Base-by-base conservation (phyloP, 202 grass and related monocot species). In the Cymbopogon flexuosus region DNA sequence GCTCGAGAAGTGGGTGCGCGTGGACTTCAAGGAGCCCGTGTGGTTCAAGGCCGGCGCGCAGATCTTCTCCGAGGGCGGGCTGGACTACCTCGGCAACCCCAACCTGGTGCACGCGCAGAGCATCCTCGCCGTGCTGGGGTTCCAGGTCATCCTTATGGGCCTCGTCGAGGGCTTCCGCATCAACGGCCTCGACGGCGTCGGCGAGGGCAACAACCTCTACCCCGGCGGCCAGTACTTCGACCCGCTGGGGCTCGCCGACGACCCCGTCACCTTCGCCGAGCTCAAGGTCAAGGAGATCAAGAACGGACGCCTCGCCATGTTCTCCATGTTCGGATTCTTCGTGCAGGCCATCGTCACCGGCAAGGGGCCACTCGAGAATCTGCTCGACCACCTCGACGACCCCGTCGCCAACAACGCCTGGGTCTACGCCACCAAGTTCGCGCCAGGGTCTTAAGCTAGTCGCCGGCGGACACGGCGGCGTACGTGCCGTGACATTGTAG, bases 261-360 rank as follows among this genome's bases (percentile, higher is more conserved):
- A 98, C 84, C 95, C 95, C 0, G 62, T 80, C 81, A 84, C 77
- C 65, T 98, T 98, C 72, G 95, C 95, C 0, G 95, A 98, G 84
- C 93, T 98, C 16, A 98, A 90, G 90, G 95, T 98, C 43, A 98
- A 98, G 82, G 95, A 98, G 81, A 95, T 98, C 80, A 98, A 98
- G 90, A 98, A 94, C 37, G 95, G 95, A 4, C 84, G 95, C 43
- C 95, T 98, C 21, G 95, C 95, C 61, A 98, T 98, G 95, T 98
- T 98, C 88, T 98, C 95, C 34, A 98, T 98, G 95, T 98, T 95
- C 10, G 95, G 95, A 0, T 98, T 98, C 90, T 98, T 98, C 65
- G 92, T 98, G 12, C 95, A 98, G 74, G 95, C 95, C 47, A 98
- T 98, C 24, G 88, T 98, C 76, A 98, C 95, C 18, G 95, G 95